A percentile compares a stretch with the other conserved stretches of the same genome.
Evolutionary conservation across 306 rosid genomes (phyloP).

Genomic region (Potentilla sterilis): DNA sequence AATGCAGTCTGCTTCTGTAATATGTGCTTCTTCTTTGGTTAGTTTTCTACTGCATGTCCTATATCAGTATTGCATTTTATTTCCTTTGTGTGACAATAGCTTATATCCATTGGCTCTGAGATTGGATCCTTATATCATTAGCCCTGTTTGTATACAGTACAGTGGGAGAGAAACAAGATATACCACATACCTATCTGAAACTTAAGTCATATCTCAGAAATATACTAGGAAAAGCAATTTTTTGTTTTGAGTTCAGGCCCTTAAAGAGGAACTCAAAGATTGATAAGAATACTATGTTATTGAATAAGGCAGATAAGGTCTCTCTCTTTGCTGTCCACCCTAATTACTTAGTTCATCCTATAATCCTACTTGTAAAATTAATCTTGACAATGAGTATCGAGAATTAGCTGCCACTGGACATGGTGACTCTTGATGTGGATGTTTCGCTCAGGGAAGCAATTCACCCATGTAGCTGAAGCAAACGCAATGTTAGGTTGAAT

Average conservation of each 20-base stretch:
- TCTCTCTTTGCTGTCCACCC: not conserved
- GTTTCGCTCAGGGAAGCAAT: not conserved
- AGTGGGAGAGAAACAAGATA: not conserved
- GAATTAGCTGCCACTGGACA: not conserved
- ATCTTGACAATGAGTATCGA: not conserved
- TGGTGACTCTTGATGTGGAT: not conserved
- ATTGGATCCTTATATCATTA: not conserved
- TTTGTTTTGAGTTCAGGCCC: not conserved
- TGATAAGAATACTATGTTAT: not conserved
- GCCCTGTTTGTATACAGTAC: not conserved
- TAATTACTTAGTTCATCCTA: not conserved
- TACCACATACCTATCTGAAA: not conserved
- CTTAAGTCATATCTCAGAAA: not conserved
- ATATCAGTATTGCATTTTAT: not conserved
- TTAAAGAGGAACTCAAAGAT: not conserved
- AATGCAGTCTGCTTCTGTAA: constrained; percentile 32
- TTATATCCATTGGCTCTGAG: not conserved
- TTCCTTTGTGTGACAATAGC: not conserved
- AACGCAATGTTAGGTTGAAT: not conserved
- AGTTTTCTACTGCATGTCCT: constrained; percentile 24
- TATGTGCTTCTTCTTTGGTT: constrained; percentile 56
- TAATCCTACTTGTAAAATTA: not conserved
- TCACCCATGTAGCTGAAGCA: not conserved
- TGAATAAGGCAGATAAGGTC: not conserved
- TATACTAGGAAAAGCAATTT: not conserved